Conservation (phyloP, 2,329 filamentous ascomycete species). For the Nemania bipapillata region DNA sequence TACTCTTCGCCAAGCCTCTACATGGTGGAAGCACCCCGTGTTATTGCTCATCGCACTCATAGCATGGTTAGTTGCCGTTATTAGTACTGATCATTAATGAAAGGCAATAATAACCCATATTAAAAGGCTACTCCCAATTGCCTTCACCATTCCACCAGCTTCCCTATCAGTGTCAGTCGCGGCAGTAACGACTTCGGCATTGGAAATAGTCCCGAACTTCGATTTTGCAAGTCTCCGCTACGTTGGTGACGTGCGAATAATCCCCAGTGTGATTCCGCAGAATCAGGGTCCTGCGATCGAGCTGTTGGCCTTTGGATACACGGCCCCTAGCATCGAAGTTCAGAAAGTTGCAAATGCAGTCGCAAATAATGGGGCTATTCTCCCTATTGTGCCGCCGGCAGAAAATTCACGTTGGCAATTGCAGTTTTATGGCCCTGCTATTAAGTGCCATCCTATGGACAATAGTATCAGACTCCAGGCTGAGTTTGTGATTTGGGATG, state of each 20-base stretch:
- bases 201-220: slow-evolving; percentile 5
- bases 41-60: not conserved
- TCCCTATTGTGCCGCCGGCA: slow-evolving; percentile 4
- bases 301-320: not conserved
- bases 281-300: not conserved
- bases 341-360: not conserved
- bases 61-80: not conserved
- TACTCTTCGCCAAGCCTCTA: not conserved
- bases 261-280: not conserved
- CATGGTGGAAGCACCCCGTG: slow-evolving; percentile 5
- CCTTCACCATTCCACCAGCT: slow-evolving; percentile 9
- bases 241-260: not conserved
- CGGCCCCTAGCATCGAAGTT: not conserved
- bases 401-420: slow-evolving; percentile 20
- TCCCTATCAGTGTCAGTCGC: not conserved
- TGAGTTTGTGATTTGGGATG: too few relatives aligned
- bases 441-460: not conserved
- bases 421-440: slow-evolving; percentile 15
- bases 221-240: slow-evolving; percentile 17
- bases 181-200: not conserved
- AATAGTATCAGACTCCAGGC: not conserved
- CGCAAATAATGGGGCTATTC: not conserved
- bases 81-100: too few relatives aligned
- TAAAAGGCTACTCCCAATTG: slow-evolving; percentile 3
- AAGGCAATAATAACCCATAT: too few relatives aligned